Conservation (phyloP, 257 asterid genomes). For the Henckelia pumila region DNA sequence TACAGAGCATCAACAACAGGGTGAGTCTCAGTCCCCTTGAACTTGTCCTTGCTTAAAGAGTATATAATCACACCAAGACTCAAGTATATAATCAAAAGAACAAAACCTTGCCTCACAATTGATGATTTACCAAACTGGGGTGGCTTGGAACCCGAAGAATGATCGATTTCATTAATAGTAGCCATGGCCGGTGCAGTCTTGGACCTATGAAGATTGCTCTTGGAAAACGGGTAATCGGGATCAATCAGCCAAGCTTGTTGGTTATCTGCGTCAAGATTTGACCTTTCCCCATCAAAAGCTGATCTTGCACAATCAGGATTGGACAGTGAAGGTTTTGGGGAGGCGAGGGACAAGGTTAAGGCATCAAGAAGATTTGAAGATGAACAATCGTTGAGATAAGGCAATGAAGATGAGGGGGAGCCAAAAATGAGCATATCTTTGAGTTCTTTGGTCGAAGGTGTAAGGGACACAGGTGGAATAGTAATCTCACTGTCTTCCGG, state of each 20-base stretch:
- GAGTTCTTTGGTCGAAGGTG: slow-evolving; percentile 33
- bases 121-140: slow-evolving; percentile 8
- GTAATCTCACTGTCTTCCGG: slow-evolving; percentile 35
- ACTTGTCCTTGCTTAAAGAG: slow-evolving; percentile 41
- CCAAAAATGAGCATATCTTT: slow-evolving; percentile 37
- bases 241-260: slow-evolving; percentile 32
- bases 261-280: slow-evolving; percentile 23
- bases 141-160: slow-evolving; percentile 8
- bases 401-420: slow-evolving; percentile 15
- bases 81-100: slow-evolving; percentile 41
- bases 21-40: slow-evolving; percentile 49
- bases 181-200: slow-evolving; percentile 49
- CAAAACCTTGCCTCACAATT: slow-evolving; percentile 33
- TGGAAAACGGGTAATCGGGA: slow-evolving; percentile 23
- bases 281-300: slow-evolving; percentile 8
- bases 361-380: slow-evolving; percentile 24
- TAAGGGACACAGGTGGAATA: slow-evolving; percentile 28
- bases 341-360: slow-evolving; percentile 10
- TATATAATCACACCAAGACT: slow-evolving; percentile 43
- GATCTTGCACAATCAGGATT: slow-evolving; percentile 9
- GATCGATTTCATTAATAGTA: slow-evolving; percentile 28
- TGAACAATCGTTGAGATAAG: slow-evolving; percentile 9
- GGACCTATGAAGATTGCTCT: slow-evolving; percentile 41
- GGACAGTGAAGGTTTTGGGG: slow-evolving; percentile 5
- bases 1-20: slow-evolving; percentile 53